These are phyloP conservation scores for Leersia perrieri DNA, from an alignment of 176 grass and related monocot species.

Conservation along the genomic window DNA sequence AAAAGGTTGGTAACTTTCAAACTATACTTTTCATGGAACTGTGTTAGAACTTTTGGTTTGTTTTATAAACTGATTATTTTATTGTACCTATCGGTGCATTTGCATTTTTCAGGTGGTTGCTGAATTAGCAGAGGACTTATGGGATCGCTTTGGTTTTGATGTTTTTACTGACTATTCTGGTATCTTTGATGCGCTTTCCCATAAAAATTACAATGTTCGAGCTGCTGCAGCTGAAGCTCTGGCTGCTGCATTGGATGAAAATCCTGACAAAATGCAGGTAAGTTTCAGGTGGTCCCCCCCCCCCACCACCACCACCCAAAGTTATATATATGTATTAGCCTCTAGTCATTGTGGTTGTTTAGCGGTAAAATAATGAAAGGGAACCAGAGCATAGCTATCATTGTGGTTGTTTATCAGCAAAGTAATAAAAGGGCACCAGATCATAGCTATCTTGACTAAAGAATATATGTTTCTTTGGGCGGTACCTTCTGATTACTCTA, in stretches of 20 bases:
- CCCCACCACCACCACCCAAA: no score
- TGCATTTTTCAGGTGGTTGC: constrained; percentile 64
- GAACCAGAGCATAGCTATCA: no score
- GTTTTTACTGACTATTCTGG: constrained; percentile 78
- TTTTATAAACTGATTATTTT: constrained; percentile 4
- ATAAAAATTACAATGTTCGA: constrained; percentile 88
- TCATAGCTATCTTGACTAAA: constrained; percentile 3
- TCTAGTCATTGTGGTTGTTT: no score
- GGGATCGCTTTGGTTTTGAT: constrained; percentile 90
- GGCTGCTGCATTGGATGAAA: constrained; percentile 92
- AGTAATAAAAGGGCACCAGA: background rate
- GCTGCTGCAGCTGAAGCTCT: constrained; percentile 88
- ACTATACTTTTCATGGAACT: constrained; percentile 18
- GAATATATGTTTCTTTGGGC: background rate
- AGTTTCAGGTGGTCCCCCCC: constrained; percentile 10
- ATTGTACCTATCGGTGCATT: constrained; percentile 26
- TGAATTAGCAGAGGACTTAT: constrained; percentile 92
- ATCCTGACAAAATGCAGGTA: constrained; percentile 82
- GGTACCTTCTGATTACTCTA: background rate
- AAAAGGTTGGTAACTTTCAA: constrained; percentile 69
- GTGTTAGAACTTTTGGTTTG: background rate
- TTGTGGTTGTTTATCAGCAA: constrained; percentile 3
- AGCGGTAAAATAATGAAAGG: no score
- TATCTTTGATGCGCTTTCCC: constrained; percentile 78
- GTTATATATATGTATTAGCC: no score